phyloP scores from a whole-genome alignment of 352 stramenopile genomes.

The Pythium insidiosum region DNA sequence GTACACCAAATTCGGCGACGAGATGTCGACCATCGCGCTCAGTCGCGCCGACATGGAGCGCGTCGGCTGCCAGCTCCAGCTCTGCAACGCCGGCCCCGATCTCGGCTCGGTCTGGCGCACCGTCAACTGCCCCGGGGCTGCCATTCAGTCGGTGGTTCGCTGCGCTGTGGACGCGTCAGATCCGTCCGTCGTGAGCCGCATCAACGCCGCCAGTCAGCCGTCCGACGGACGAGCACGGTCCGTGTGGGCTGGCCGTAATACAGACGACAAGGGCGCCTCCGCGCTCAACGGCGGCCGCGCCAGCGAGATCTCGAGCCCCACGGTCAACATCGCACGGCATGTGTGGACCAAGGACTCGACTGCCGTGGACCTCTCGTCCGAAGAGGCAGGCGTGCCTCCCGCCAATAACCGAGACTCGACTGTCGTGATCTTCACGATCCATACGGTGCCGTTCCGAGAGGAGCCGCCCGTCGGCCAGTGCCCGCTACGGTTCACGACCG shows the following conservation, averaged over 20 bases:
- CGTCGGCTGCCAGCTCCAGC: conserved; percentile 15
- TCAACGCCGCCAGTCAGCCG: not conserved
- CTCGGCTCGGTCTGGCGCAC: conserved; percentile 10
- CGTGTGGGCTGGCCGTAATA: conserved; percentile 11
- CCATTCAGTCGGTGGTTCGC: conserved; percentile 7
- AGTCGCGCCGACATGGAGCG: conserved; percentile 13
- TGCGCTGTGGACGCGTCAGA: conserved; percentile 13
- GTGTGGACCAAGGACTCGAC: conserved; percentile 4
- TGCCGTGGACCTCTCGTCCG: not conserved
- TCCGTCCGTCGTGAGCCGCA: not conserved
- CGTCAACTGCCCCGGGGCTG: conserved; percentile 4
- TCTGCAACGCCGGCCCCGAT: conserved; percentile 7
- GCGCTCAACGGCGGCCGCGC: conserved; percentile 3
- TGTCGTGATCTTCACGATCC: conserved; percentile 7
- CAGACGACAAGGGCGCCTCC: conserved; percentile 3
- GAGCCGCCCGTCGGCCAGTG: conserved; percentile 18
- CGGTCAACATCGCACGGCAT: conserved; percentile 13
- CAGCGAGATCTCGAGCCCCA: conserved; percentile 8
- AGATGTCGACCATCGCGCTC: conserved; percentile 15
- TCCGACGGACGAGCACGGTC: conserved; percentile 7
- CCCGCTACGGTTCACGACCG: conserved; percentile 1
- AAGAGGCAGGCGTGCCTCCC: conserved; percentile 2
- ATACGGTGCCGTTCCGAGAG: conserved; percentile 13
- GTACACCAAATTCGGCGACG: conserved; percentile 13
- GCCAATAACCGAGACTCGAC: no score